These are phyloP conservation scores for Curvularia spicifera DNA, from an alignment of 2,329 filamentous ascomycete species.

Conservation along the genomic window DNA sequence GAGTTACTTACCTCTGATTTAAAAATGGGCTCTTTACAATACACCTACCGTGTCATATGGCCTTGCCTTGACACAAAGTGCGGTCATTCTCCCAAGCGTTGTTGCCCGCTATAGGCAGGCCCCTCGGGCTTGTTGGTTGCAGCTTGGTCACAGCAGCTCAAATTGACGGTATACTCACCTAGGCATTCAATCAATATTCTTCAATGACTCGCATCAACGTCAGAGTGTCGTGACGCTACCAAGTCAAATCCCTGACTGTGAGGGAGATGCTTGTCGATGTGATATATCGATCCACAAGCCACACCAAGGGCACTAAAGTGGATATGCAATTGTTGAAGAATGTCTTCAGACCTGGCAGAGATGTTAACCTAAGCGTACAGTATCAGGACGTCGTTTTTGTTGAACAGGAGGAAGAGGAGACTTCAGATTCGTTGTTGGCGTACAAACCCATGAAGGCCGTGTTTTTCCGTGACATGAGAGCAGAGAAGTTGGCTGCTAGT, in stretches of 20 bases:
- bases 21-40: background rate
- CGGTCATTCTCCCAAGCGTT: background rate
- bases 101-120: background rate
- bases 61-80: background rate
- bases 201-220: background rate
- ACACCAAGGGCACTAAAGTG: background rate
- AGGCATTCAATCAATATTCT: background rate
- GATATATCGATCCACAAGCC: background rate
- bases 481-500: background rate
- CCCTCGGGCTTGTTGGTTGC: background rate
- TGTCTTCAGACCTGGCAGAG: background rate
- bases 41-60: background rate
- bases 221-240: too few species aligned
- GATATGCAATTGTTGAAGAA: background rate
- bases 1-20: background rate
- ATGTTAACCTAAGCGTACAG: background rate
- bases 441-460: constrained; percentile 1
- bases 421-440: background rate
- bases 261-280: background rate
- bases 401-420: background rate
- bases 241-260: background rate
- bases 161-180: background rate
- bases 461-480: background rate
- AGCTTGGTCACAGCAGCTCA: background rate
- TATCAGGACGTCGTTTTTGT: background rate